These are phyloP conservation scores for Candida arabinofermentans DNA, from an alignment of 805 yeast species.

Conservation along the genomic window DNA sequence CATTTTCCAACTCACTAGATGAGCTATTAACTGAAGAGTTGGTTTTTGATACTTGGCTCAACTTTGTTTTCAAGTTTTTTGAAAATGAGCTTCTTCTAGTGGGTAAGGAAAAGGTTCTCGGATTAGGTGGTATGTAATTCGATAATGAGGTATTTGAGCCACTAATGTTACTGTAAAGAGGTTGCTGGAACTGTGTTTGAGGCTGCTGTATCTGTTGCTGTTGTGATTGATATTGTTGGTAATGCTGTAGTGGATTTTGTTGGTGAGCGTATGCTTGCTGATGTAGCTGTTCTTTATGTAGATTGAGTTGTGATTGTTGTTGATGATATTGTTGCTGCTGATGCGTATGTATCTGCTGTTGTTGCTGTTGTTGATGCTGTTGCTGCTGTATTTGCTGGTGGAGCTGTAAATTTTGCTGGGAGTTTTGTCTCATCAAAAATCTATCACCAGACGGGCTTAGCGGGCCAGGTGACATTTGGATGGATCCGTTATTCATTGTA, in stretches of 20 bases:
- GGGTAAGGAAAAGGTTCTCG: constrained; percentile 2
- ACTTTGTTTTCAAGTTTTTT: constrained; percentile 15
- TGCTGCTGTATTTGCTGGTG: background rate
- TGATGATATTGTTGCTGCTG: background rate
- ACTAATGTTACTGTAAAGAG: background rate
- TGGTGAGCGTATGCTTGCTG: background rate
- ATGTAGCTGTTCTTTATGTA: background rate
- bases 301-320: background rate
- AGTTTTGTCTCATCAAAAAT: background rate
- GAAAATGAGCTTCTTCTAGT: constrained; percentile 13
- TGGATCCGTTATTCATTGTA: constrained; percentile 5
- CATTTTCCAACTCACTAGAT: background rate
- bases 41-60: constrained; percentile 11
- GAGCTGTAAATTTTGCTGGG: background rate
- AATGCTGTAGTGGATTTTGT: background rate
- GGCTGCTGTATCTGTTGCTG: background rate
- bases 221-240: background rate
- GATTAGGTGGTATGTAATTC: background rate
- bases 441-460: constrained; percentile 7
- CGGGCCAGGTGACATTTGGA: constrained; percentile 7
- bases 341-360: background rate
- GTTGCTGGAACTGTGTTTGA: background rate
- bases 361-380: no score
- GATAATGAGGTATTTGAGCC: background rate
- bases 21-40: constrained; percentile 3